Percentiles rank a stretch among this genome's conserved stretches.
Evolutionary conservation across 805 yeast genomes (phyloP).

Genomic region (Maudiozyma bulderi): DNA sequence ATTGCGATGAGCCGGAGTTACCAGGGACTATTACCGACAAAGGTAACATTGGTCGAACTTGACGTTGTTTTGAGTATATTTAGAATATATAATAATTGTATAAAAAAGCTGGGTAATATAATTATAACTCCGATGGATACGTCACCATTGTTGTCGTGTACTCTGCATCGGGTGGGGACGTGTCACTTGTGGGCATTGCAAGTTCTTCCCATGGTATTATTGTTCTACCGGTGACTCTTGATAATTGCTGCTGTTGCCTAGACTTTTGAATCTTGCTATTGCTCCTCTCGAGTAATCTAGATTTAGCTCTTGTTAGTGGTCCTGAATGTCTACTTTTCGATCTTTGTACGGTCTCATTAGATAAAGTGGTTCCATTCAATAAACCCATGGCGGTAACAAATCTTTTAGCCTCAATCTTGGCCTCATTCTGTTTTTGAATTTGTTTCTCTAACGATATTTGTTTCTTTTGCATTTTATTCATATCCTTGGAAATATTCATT

Average conservation of each 20-base stretch:
- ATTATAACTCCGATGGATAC: slow-evolving; percentile 5
- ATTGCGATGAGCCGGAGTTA: no score
- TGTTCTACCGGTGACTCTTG: slow-evolving; percentile 10
- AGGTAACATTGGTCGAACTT: no score
- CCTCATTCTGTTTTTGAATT: neutral
- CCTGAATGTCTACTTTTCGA: neutral
- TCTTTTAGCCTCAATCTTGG: neutral
- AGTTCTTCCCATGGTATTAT: slow-evolving; percentile 26
- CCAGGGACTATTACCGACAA: no score
- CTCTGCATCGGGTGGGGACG: neutral
- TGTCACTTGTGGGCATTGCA: neutral
- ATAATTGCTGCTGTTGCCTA: neutral
- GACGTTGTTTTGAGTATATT: no score
- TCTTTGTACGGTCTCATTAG: neutral
- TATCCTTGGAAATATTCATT: slow-evolving; percentile 14
- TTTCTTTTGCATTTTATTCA: slow-evolving; percentile 8
- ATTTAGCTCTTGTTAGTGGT: slow-evolving; percentile 9
- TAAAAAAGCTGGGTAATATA: neutral
- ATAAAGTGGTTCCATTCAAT: slow-evolving; percentile 10
- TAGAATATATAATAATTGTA: no score
- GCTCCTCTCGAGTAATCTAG: neutral
- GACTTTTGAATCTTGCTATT: neutral
- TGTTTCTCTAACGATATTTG: slow-evolving; percentile 11
- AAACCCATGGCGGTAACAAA: neutral
- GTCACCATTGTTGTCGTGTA: neutral